Evolutionary conservation across 192 early-diverging fungal species (phyloP), one percentile per base, ranked within the genome.

Genomic region (Diversispora eburnea): DNA sequence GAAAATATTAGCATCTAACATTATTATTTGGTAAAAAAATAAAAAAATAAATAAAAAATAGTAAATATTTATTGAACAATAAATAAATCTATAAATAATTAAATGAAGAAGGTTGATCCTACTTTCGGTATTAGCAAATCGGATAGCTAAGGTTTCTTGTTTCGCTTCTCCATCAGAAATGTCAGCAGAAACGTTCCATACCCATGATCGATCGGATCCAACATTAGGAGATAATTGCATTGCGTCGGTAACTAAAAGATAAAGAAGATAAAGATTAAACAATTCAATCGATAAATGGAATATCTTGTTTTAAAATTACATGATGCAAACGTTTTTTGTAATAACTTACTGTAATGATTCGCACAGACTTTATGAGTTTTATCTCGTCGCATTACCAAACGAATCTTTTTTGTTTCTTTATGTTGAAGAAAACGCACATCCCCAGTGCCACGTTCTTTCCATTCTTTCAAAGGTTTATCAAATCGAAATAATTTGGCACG

Each of bases 391-490:
- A 99, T 99, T 77, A 99, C 84, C n/a, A 99, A 78, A 76, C 97
- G 95, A 79, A 98, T 83, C 84, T 95, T 95, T 68, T 85, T 85
- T 74, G 87, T 84, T 62, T 87, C 84, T 87, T 95, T 94, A 89
- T 99, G 96, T 83, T 93, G 88, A 76, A 99, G 82, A 58, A 99
- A 87, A 84, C 95, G 96, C 47, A 98, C 91, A 77, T 99, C 97
- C 70, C 97, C 97, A 33, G 95, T 98, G 42, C 97, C 96, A 73
- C 97, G 94, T 86, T 99, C 97, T 87, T 99, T 99, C 97, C 97
- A 99, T 83, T 99, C 97, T 63, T 92, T 94, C 75, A 70, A 80
- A 45, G 84, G 85, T 75, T 95, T 91, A 79, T 97, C 94, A 81
- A 95, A 99, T 75, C 97, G 92, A 92, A 95, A 99, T 65, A 99